A percentile compares a stretch with the other conserved stretches of the same genome.
phyloP scores from a whole-genome alignment of 2,329 filamentous ascomycete genomes.

The Talaromyces atroroseus region DNA sequence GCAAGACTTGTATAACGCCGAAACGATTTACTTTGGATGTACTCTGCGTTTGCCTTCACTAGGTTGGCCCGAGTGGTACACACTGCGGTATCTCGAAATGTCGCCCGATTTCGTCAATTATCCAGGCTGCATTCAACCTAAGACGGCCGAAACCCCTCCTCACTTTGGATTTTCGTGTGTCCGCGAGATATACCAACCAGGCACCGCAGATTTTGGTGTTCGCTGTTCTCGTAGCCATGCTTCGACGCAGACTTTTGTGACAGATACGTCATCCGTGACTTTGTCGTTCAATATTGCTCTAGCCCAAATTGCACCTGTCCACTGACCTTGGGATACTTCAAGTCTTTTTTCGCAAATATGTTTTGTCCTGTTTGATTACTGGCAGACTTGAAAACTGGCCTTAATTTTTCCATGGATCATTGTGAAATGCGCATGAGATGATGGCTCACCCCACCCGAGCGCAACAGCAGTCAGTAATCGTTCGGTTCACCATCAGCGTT shows the following conservation, averaged over 20 bases:
- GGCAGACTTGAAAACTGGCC: neutral
- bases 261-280: neutral
- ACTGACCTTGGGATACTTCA: neutral
- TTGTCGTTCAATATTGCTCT: neutral
- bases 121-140: neutral
- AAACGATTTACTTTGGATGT: neutral
- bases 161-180: neutral
- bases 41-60: neutral
- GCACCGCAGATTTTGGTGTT: neutral
- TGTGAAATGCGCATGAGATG: neutral
- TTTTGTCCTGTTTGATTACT: neutral
- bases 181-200: neutral
- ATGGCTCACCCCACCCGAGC: neutral
- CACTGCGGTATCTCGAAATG: neutral
- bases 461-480: constrained; percentile 1
- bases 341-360: neutral
- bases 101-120: neutral
- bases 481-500: neutral
- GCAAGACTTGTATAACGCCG: neutral
- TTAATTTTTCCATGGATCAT: neutral
- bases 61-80: neutral
- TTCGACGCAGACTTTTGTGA: neutral
- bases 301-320: neutral
- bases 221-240: neutral
- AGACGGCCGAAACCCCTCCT: neutral